Evolutionary conservation across 225 moss, liverwort and hornwort genomes (phyloP).

Genomic region (Ulota crispa): DNA sequence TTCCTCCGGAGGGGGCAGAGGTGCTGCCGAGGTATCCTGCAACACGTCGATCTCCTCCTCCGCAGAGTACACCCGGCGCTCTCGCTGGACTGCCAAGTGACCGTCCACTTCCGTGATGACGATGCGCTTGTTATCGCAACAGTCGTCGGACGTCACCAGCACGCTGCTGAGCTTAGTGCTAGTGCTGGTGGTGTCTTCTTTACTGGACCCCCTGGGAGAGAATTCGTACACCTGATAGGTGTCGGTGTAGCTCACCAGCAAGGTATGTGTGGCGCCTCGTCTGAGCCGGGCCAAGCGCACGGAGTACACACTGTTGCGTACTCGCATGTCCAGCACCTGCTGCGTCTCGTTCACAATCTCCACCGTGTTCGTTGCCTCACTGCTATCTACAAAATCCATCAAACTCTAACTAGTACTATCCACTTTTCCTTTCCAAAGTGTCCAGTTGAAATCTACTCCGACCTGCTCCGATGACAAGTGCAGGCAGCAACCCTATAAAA

Average conservation of each 20-base stretch:
- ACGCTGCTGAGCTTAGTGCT: background rate
- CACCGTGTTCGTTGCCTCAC: background rate
- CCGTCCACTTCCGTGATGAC: conserved; percentile 33
- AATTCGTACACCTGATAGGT: conserved; percentile 42
- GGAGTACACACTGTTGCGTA: conserved; percentile 20
- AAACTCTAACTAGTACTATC: background rate
- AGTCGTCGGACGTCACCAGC: conserved; percentile 44
- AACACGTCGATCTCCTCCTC: background rate
- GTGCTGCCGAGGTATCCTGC: background rate
- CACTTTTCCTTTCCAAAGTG: background rate
- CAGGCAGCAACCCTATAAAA: background rate
- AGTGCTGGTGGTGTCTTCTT: too few species aligned
- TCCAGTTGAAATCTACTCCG: background rate
- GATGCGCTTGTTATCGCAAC: conserved; percentile 39
- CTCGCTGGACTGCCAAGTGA: conserved; percentile 21
- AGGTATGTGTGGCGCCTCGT: conserved; percentile 28
- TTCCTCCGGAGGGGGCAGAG: background rate
- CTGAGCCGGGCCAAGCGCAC: conserved; percentile 22
- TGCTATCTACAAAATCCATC: background rate
- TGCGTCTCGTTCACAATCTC: conserved; percentile 44
- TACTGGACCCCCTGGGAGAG: background rate
- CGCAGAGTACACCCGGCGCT: conserved; percentile 12
- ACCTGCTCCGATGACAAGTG: background rate
- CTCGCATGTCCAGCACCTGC: conserved; percentile 29
- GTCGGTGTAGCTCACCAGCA: conserved; percentile 25